These are phyloP conservation scores for Capsicum pubescens DNA, from an alignment of 257 asterid species.

Conservation along the genomic window DNA sequence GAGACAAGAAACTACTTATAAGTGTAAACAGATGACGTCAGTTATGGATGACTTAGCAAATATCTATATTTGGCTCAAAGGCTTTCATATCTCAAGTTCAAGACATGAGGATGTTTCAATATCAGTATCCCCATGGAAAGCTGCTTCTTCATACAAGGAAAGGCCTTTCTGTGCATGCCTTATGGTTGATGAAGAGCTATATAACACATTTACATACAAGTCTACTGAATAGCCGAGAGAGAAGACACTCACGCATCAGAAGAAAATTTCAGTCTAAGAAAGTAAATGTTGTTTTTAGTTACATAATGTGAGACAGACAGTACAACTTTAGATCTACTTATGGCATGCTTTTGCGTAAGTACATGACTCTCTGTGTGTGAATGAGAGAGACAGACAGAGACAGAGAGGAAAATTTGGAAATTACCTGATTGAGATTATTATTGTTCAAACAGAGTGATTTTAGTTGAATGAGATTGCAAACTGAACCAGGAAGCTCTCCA, in stretches of 20 bases:
- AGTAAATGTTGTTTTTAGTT: not conserved
- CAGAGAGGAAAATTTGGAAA: not conserved
- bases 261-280: not conserved
- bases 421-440: slow-evolving; percentile 83
- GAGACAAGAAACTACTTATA: not conserved
- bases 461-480: slow-evolving; percentile 83
- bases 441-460: slow-evolving; percentile 86
- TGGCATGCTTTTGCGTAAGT: not conserved
- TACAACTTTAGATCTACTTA: not conserved
- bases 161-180: not conserved
- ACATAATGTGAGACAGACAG: not conserved
- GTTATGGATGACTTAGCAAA: not conserved
- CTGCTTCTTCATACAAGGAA: not conserved
- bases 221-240: not conserved
- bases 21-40: slow-evolving; percentile 11
- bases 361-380: not conserved
- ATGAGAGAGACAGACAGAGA: not conserved
- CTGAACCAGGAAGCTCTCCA: slow-evolving; percentile 84
- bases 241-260: not conserved
- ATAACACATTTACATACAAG: not conserved
- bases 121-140: not conserved
- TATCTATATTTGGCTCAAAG: not conserved
- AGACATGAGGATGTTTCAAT: not conserved
- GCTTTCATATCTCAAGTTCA: not conserved
- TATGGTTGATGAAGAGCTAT: not conserved